Base-by-base conservation (phyloP, 2,329 filamentous ascomycete genomes). In the Thelonectria discophora region DNA sequence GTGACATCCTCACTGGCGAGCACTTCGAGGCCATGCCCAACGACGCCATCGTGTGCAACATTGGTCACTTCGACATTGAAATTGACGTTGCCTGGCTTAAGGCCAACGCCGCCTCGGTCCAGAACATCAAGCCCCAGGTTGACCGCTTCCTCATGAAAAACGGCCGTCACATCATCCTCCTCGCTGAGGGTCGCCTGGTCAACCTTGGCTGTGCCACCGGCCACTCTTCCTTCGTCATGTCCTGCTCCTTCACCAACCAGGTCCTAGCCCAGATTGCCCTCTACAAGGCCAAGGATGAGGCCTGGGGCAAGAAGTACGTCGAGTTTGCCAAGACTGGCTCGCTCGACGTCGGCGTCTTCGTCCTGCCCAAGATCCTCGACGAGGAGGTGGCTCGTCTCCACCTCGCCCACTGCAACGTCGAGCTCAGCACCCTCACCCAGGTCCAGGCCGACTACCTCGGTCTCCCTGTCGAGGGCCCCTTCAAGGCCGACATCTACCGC, bases 171-270 rank as follows among this genome's bases (percentile, higher is more conserved):
- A 94, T 99, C 87, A 97, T 99, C 83, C 93, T 99, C 75, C 89
- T 99, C 69, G 95, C 95, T 68, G 95, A 98, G 86, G 95, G 95
- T 74, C 94, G 95, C 86, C 91, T 99, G 70, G 95, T 99, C 85
- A 99, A 99, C 90, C 87, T 99, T 74, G 95, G 95, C 82, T 99
- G 95, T 83, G 95, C 95, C 78, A 99, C 95, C 69, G 95, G 95
- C 73, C 95, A 99, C 91, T 97, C 94, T 72, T 98, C 94, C 55
- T 99, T 99, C 82, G 95, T 99, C 72, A 98, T 99, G 95, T 97
- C 94, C 75, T 99, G 95, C 91, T 98, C 94, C 69, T 99, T 99
- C 91, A 97, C 94, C 88, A 99, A 99, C 91, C 95, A 99, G 88
- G 95, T 98, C 75, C 92, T 99, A 80, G 95, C 95, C 72, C 95